Conservation (phyloP, 2,329 filamentous ascomycete species). For the Rhytidhysteron rufulum region DNA sequence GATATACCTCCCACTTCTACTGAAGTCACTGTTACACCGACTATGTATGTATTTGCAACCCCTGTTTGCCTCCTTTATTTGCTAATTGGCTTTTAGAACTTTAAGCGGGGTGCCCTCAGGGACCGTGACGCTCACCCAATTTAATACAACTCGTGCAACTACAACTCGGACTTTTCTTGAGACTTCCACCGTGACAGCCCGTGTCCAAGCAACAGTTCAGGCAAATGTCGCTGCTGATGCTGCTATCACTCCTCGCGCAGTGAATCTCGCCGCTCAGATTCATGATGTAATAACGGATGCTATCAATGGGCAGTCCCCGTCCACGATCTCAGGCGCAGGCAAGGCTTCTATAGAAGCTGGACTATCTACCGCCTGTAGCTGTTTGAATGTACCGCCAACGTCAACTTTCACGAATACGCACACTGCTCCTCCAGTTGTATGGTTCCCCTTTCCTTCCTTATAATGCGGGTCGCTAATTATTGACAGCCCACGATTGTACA, state of each 20-base stretch:
- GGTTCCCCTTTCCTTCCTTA: conserved; percentile 3
- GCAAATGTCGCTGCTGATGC: conserved; percentile 3
- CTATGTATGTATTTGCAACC: conserved; percentile 14
- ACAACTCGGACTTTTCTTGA: conserved; percentile 18
- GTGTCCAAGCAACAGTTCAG: conserved; percentile 1
- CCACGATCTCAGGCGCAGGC: conserved; percentile 11
- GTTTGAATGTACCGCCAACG: conserved; percentile 23
- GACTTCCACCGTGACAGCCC: conserved; percentile 17
- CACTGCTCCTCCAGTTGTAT: conserved; percentile 21
- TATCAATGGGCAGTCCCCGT: conserved; percentile 19
- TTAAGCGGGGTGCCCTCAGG: conserved; percentile 16
- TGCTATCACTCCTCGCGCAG: conserved; percentile 11
- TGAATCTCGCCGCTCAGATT: conserved; percentile 12
- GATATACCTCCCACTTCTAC: conserved; percentile 20
- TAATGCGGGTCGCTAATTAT: background rate
- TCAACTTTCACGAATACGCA: conserved; percentile 23
- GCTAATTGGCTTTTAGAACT: conserved; percentile 11
- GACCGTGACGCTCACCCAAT: conserved; percentile 14
- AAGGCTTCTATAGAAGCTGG: conserved; percentile 15
- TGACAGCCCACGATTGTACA: conserved; percentile 5
- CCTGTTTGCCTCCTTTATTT: background rate
- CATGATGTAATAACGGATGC: conserved; percentile 19
- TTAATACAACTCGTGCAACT: conserved; percentile 13
- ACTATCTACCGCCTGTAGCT: conserved; percentile 27
- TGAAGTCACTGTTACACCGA: conserved; percentile 18